phyloP scores from a whole-genome alignment of 2,329 filamentous ascomycete species.

The Ophiostoma quercus region DNA sequence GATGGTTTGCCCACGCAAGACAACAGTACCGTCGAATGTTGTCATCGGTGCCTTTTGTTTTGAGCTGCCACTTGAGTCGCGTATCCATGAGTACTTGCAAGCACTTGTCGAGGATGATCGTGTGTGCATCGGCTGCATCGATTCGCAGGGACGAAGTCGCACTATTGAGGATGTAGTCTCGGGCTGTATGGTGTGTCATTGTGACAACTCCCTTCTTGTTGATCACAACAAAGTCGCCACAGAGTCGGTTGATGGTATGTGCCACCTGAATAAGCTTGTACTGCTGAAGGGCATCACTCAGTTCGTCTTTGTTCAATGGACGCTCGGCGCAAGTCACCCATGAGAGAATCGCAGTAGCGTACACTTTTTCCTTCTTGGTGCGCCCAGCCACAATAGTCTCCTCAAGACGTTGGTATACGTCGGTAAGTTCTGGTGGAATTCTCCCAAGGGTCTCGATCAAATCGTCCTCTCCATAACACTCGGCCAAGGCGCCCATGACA shows the following conservation, averaged over 20 bases:
- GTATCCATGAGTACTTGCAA: neutral
- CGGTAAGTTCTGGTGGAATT: neutral
- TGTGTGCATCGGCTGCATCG: neutral
- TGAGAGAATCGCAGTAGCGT: neutral
- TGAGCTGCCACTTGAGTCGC: neutral
- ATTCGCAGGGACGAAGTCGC: neutral
- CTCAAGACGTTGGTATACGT: neutral
- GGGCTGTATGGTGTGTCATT: neutral
- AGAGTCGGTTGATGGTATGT: neutral
- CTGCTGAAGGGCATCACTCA: neutral
- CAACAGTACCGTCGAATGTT: neutral
- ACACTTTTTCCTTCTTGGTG: neutral
- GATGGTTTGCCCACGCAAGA: neutral
- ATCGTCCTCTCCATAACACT: neutral
- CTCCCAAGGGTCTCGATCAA: neutral
- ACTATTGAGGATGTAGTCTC: neutral
- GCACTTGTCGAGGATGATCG: neutral
- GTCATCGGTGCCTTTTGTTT: neutral
- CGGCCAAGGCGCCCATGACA: neutral
- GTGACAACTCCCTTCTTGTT: neutral
- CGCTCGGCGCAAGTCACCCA: neutral
- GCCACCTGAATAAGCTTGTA: neutral
- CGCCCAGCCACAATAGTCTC: neutral
- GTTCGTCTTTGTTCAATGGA: neutral
- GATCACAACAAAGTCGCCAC: neutral